These are phyloP conservation scores for Dalechampia spathulata DNA, from an alignment of 441 rosid genomes.

Conservation along the genomic window DNA sequence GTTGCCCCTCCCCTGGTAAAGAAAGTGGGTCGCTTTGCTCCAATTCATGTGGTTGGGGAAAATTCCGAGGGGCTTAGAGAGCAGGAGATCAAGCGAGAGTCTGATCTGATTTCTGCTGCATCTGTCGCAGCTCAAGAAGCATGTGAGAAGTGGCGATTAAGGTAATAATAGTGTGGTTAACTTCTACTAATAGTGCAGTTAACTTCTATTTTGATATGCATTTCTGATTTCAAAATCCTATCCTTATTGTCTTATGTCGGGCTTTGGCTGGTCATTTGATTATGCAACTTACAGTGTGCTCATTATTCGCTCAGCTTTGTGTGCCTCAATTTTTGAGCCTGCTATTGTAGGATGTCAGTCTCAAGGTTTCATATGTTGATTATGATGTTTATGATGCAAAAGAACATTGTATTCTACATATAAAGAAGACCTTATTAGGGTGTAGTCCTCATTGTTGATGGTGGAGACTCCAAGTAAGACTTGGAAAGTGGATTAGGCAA, in stretches of 20 bases:
- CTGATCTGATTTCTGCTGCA: conserved; percentile 32
- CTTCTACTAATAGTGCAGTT: neutral
- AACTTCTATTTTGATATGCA: neutral
- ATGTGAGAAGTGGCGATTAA: conserved; percentile 97
- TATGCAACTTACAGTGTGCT: conserved; percentile 3
- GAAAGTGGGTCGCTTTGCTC: conserved; percentile 32
- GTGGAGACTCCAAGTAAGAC: too few relatives aligned
- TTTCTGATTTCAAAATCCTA: neutral
- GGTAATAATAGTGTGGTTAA: conserved; percentile 34
- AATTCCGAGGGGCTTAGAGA: conserved; percentile 30
- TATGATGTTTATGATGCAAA: too few relatives aligned
- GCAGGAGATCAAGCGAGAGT: conserved; percentile 36
- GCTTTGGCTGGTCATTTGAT: conserved; percentile 9
- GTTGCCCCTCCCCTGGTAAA: conserved; percentile 29
- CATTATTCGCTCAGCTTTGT: neutral
- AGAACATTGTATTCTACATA: too few relatives aligned
- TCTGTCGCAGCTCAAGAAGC: conserved; percentile 64
- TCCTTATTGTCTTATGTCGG: neutral
- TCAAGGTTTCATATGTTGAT: too few relatives aligned
- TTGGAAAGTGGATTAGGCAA: too few relatives aligned
- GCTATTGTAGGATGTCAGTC: too few relatives aligned
- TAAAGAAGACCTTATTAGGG: too few relatives aligned
- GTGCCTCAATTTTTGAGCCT: conserved; percentile 18
- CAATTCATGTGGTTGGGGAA: conserved; percentile 27
- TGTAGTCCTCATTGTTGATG: too few relatives aligned